A percentile compares a stretch with the other conserved stretches of the same genome.
phyloP scores from a whole-genome alignment of 352 stramenopile species.

The Phytophthora macrochlamydospora region DNA sequence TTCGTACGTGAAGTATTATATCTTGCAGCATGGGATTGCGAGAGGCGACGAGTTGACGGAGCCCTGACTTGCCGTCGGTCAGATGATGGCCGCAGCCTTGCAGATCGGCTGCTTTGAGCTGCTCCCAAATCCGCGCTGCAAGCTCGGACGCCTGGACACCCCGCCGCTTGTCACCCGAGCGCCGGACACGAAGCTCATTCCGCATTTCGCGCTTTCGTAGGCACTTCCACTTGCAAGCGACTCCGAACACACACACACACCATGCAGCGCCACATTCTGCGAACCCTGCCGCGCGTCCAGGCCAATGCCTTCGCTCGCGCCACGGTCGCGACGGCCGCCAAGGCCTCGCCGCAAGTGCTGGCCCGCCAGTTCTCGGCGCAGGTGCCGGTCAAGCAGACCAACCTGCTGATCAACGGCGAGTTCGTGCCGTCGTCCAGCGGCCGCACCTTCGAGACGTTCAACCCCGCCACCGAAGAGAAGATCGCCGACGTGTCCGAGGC shows the following conservation, averaged over 20 bases:
- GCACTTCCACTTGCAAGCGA: constrained; percentile 10
- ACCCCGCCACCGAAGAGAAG: constrained; percentile 78
- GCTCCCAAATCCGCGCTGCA: constrained; percentile 13
- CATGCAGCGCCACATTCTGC: constrained; percentile 46
- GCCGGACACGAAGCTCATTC: constrained; percentile 7
- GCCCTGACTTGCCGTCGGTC: constrained; percentile 4
- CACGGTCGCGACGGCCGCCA: constrained; percentile 15
- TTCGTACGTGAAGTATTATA: constrained; percentile 1
- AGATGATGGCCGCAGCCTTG: constrained; percentile 13
- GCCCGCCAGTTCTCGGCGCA: constrained; percentile 32
- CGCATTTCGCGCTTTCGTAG: constrained; percentile 15
- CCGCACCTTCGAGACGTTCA: constrained; percentile 73
- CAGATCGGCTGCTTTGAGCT: constrained; percentile 12
- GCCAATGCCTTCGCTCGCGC: constrained; percentile 9
- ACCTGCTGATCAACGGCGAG: constrained; percentile 86
- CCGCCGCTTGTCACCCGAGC: background rate
- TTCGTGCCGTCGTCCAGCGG: constrained; percentile 69
- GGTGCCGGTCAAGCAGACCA: constrained; percentile 63
- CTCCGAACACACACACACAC: constrained; percentile 8
- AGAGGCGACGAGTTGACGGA: background rate
- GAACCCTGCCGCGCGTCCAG: constrained; percentile 27
- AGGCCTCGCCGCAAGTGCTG: constrained; percentile 17
- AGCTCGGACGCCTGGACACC: background rate
- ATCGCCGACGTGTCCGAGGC: constrained; percentile 69
- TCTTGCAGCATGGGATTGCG: too few species aligned